A percentile compares a stretch with the other conserved stretches of the same genome.
Conservation (phyloP, 1,284 basidiomycete species). For the Clitocybe nebularis region DNA sequence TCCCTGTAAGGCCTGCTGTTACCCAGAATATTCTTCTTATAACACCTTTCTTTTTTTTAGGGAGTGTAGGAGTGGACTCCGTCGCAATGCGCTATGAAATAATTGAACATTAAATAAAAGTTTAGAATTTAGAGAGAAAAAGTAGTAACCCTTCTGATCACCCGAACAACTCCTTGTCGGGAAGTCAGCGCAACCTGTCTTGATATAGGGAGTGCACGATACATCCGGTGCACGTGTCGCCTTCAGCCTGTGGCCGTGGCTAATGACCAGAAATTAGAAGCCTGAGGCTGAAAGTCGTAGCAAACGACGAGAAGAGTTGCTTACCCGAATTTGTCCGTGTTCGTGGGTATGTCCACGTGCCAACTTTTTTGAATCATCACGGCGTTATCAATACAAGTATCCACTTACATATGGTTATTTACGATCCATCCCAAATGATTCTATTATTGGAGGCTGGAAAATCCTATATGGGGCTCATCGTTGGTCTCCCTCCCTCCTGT, state of each 20-base stretch:
- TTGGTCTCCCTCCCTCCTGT: no score
- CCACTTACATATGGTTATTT: background rate
- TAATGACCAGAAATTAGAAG: slow-evolving; percentile 14
- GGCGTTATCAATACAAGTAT: no score
- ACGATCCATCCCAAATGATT: no score
- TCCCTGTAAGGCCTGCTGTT: slow-evolving; percentile 53
- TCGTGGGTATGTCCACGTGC: slow-evolving; percentile 16
- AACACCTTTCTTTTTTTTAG: slow-evolving; percentile 52
- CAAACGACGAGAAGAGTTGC: slow-evolving; percentile 21
- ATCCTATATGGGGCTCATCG: background rate
- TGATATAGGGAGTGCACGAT: slow-evolving; percentile 53
- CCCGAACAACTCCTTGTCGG: slow-evolving; percentile 42
- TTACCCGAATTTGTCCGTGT: slow-evolving; percentile 34
- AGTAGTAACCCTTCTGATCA: slow-evolving; percentile 50
- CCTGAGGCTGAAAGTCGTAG: slow-evolving; percentile 17
- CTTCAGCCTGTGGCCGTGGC: slow-evolving; percentile 19
- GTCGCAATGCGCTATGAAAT: slow-evolving; percentile 51
- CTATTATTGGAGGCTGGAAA: background rate
- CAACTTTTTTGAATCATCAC: background rate
- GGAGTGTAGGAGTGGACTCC: slow-evolving; percentile 35
- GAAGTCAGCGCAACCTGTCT: slow-evolving; percentile 46
- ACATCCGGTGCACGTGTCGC: slow-evolving; percentile 38
- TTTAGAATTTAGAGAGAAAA: slow-evolving; percentile 4
- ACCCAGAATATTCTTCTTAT: slow-evolving; percentile 58
- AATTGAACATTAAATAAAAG: slow-evolving; percentile 8